Conservation (phyloP, 225 moss, liverwort and hornwort species). For the Asterella californica region DNA sequence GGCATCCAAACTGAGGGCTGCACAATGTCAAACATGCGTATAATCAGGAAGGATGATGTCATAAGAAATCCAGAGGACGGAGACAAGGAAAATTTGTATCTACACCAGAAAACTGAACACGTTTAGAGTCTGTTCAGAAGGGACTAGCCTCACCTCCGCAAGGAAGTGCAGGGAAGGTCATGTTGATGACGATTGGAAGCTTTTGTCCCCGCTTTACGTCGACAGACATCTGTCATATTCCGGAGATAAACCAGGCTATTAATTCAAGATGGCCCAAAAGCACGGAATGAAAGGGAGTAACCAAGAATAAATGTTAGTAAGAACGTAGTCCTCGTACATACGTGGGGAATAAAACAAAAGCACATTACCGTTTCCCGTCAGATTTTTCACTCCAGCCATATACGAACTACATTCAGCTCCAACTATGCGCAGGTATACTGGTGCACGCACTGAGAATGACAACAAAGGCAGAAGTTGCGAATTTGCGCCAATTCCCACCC, state of each 20-base stretch:
- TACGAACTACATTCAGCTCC: no score
- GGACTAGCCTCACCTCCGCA: constrained; percentile 60
- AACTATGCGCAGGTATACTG: no score
- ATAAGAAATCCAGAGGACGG: neutral
- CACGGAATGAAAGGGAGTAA: neutral
- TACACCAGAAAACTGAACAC: neutral
- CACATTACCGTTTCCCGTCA: no score
- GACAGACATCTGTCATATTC: constrained; percentile 72
- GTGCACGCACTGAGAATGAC: no score
- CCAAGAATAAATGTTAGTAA: neutral
- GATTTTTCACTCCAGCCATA: no score
- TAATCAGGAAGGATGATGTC: neutral
- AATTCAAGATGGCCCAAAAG: neutral
- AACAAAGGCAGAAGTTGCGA: no score
- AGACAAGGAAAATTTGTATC: neutral
- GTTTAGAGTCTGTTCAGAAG: neutral
- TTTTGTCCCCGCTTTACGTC: constrained; percentile 95
- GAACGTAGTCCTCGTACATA: no score
- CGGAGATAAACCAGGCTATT: neutral
- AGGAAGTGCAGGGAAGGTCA: constrained; percentile 89
- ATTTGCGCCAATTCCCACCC: no score
- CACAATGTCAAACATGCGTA: constrained; percentile 16
- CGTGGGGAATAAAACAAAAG: no score
- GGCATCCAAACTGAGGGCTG: constrained; percentile 97
- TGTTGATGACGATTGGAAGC: constrained; percentile 85